Conservation (phyloP, 2,329 filamentous ascomycete species). For the Trichothecium sympodiale region DNA sequence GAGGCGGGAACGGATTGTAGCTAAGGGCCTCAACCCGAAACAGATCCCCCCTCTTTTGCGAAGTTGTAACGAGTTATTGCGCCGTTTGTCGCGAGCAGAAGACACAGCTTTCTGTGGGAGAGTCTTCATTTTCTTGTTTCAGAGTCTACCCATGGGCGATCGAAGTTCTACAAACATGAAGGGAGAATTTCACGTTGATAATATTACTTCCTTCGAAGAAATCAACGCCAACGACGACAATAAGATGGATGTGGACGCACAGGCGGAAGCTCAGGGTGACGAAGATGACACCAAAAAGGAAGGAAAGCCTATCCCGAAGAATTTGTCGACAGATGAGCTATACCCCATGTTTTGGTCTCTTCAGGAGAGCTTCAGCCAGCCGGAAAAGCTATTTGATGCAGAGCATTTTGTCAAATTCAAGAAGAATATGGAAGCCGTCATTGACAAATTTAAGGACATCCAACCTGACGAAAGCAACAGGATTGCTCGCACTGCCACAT, state of each 20-base stretch:
- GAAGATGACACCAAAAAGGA: slow-evolving; percentile 26
- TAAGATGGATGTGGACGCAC: slow-evolving; percentile 55
- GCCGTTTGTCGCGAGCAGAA: slow-evolving; percentile 85
- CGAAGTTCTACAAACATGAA: slow-evolving; percentile 94
- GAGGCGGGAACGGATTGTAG: slow-evolving; percentile 75
- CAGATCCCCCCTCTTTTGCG: slow-evolving; percentile 86
- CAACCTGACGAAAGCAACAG: slow-evolving; percentile 32
- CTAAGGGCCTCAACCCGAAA: slow-evolving; percentile 59
- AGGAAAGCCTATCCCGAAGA: slow-evolving; percentile 26
- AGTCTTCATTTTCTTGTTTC: slow-evolving; percentile 97
- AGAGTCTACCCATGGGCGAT: slow-evolving; percentile 92
- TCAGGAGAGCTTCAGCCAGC: slow-evolving; percentile 85
- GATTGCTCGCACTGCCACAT: slow-evolving; percentile 29
- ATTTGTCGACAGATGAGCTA: slow-evolving; percentile 51
- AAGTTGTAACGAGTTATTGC: slow-evolving; percentile 89
- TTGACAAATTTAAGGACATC: slow-evolving; percentile 41
- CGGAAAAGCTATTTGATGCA: slow-evolving; percentile 67
- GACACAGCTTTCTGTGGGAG: slow-evolving; percentile 95
- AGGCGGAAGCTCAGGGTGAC: slow-evolving; percentile 21
- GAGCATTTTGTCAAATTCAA: slow-evolving; percentile 72
- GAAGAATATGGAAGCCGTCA: slow-evolving; percentile 57
- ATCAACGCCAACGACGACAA: slow-evolving; percentile 23
- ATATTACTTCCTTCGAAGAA: slow-evolving; percentile 69
- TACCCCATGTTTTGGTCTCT: slow-evolving; percentile 93
- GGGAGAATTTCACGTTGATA: slow-evolving; percentile 92